Percentiles rank a stretch among this genome's conserved stretches.
Evolutionary conservation across 2,329 filamentous ascomycete genomes (phyloP).

Genomic region (Trichoderma oligosporum): DNA sequence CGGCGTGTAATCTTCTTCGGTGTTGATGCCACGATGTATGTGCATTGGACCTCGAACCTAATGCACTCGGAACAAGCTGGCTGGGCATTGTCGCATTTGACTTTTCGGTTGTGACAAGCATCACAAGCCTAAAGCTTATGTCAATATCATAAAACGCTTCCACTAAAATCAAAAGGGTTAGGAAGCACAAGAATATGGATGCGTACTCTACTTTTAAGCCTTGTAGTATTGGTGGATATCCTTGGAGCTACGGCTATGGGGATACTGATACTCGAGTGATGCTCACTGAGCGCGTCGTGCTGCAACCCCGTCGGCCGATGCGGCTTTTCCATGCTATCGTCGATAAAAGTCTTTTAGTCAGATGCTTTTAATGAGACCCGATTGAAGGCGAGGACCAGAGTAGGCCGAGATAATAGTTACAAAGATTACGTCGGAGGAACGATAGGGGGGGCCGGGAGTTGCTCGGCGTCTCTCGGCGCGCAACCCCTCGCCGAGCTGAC

Average conservation of each 20-base stretch:
- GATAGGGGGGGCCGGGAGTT: too few species aligned
- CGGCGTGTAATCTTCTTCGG: background rate
- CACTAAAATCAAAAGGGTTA: too few species aligned
- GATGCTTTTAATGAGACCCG: too few species aligned
- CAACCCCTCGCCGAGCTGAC: background rate
- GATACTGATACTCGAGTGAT: background rate
- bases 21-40: background rate
- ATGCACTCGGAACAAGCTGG: background rate
- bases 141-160: background rate
- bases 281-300: background rate
- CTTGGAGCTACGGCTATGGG: too few species aligned
- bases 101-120: constrained; percentile 4
- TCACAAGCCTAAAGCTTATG: background rate
- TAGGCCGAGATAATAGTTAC: background rate
- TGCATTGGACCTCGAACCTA: background rate
- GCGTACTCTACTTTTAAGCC: constrained; percentile 1
- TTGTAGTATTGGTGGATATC: background rate
- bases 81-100: constrained; percentile 2
- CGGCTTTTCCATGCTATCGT: too few species aligned
- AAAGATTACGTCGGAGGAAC: too few species aligned
- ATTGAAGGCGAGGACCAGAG: background rate
- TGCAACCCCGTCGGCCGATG: background rate
- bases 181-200: background rate
- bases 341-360: too few species aligned
- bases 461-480: constrained; percentile 8